phyloP scores from a whole-genome alignment of 1,139 yeast species.

The Pichia sp. region DNA sequence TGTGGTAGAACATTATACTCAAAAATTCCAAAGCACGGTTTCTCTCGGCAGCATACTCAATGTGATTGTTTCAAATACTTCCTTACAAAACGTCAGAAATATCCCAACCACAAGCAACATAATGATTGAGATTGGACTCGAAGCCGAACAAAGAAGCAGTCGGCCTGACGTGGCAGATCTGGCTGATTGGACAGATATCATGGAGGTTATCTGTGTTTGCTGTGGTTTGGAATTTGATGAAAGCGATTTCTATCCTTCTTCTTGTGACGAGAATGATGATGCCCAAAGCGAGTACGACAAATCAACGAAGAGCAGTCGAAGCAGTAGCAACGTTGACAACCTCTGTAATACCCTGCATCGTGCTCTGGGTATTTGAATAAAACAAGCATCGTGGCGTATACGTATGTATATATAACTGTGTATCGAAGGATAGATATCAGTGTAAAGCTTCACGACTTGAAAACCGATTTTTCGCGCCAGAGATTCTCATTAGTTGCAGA shows the following conservation, averaged over 20 bases:
- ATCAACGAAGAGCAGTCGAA: background rate
- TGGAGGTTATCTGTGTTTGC: conserved; percentile 32
- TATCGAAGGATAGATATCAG: background rate
- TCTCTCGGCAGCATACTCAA: conserved; percentile 18
- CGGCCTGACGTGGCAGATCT: conserved; percentile 23
- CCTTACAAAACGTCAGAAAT: conserved; percentile 17
- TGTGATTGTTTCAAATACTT: conserved; percentile 26
- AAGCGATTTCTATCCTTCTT: conserved; percentile 29
- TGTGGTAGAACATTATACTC: background rate
- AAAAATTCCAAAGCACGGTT: background rate
- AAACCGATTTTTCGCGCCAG: background rate
- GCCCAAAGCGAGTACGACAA: background rate
- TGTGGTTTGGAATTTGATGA: conserved; percentile 34
- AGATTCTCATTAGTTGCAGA: background rate
- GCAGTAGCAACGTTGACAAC: background rate
- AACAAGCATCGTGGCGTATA: background rate
- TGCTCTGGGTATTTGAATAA: background rate
- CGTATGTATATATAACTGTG: background rate
- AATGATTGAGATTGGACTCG: conserved; percentile 26
- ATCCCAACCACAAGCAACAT: conserved; percentile 23
- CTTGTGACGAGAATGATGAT: conserved; percentile 17
- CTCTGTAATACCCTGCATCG: background rate
- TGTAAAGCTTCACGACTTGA: background rate
- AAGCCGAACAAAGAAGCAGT: conserved; percentile 16
- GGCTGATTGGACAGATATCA: conserved; percentile 33